Percentiles rank a stretch among this genome's conserved stretches.
These are phyloP conservation scores for Globisporangium heterothallicum DNA, from an alignment of 352 stramenopile genomes.

Conservation along the genomic window DNA sequence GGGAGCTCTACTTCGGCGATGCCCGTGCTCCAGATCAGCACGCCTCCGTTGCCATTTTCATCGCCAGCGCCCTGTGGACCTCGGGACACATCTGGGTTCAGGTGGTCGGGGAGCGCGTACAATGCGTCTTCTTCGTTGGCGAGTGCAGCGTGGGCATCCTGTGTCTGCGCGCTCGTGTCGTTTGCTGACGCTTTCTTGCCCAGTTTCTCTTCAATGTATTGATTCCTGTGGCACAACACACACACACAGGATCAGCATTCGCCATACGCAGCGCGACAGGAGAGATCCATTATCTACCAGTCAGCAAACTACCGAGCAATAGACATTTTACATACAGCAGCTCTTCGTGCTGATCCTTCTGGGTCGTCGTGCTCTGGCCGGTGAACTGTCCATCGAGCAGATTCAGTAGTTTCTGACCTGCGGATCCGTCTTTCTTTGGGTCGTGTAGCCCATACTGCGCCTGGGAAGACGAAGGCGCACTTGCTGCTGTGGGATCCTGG, in stretches of 20 bases:
- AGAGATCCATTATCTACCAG: too few relatives aligned
- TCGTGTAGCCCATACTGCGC: slow-evolving; percentile 64
- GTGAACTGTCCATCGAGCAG: slow-evolving; percentile 81
- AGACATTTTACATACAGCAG: slow-evolving; percentile 41
- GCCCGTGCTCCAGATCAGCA: slow-evolving; percentile 72
- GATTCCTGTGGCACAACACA: slow-evolving; percentile 37
- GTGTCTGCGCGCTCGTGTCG: neutral
- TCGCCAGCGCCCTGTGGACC: slow-evolving; percentile 24
- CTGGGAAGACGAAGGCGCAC: slow-evolving; percentile 3
- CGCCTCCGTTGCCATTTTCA: slow-evolving; percentile 44
- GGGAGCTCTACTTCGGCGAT: slow-evolving; percentile 81
- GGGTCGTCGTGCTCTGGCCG: slow-evolving; percentile 49
- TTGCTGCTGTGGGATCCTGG: slow-evolving; percentile 5
- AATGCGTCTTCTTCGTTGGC: slow-evolving; percentile 57
- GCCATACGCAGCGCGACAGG: too few relatives aligned
- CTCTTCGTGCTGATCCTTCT: slow-evolving; percentile 72
- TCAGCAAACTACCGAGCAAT: neutral
- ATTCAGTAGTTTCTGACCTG: slow-evolving; percentile 64
- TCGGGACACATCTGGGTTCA: slow-evolving; percentile 40
- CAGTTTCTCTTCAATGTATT: slow-evolving; percentile 78
- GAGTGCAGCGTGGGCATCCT: slow-evolving; percentile 9
- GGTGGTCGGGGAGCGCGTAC: slow-evolving; percentile 55
- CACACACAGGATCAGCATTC: neutral
- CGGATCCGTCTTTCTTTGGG: slow-evolving; percentile 62
- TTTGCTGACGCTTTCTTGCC: slow-evolving; percentile 35